phyloP scores from a whole-genome alignment of 345 rosid genomes.

The thale cress (Arabidopsis thaliana) region DNA sequence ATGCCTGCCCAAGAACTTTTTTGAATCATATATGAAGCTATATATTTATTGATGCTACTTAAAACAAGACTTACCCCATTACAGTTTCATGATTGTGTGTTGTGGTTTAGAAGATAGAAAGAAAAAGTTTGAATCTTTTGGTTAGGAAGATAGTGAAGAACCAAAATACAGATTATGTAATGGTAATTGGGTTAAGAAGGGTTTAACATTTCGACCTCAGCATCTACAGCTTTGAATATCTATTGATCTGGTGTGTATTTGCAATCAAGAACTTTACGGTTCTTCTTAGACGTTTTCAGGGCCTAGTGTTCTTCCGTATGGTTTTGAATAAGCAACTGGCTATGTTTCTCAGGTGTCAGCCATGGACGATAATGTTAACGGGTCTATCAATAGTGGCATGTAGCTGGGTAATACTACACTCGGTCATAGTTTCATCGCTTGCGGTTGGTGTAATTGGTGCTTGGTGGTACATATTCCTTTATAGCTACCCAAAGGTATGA shows the following conservation, averaged over 20 bases:
- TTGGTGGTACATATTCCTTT: slow-evolving; percentile 94
- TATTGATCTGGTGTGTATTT: slow-evolving; percentile 7
- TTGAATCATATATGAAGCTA: not conserved
- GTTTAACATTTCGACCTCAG: not conserved
- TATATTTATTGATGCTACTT: not conserved
- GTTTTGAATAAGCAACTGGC: not conserved
- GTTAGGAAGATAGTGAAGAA: not conserved
- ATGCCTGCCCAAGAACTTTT: not conserved
- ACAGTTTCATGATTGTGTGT: not conserved
- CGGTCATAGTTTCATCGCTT: slow-evolving; percentile 59
- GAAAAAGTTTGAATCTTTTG: slow-evolving; percentile 2
- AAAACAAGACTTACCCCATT: not conserved
- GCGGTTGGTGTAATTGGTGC: slow-evolving; percentile 50
- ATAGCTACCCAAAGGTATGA: slow-evolving; percentile 87
- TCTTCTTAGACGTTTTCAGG: not conserved
- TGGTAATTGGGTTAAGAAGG: not conserved
- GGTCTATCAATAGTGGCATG: slow-evolving; percentile 60
- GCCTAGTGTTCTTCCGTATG: too few species aligned
- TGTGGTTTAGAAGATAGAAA: not conserved
- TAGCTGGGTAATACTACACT: slow-evolving; percentile 77
- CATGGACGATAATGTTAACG: slow-evolving; percentile 86
- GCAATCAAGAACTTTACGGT: not conserved
- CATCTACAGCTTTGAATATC: not conserved
- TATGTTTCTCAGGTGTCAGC: slow-evolving; percentile 76
- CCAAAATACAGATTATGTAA: not conserved